Conservation (phyloP, 176 grass and related monocot species). For the Cenchrus americanus region DNA sequence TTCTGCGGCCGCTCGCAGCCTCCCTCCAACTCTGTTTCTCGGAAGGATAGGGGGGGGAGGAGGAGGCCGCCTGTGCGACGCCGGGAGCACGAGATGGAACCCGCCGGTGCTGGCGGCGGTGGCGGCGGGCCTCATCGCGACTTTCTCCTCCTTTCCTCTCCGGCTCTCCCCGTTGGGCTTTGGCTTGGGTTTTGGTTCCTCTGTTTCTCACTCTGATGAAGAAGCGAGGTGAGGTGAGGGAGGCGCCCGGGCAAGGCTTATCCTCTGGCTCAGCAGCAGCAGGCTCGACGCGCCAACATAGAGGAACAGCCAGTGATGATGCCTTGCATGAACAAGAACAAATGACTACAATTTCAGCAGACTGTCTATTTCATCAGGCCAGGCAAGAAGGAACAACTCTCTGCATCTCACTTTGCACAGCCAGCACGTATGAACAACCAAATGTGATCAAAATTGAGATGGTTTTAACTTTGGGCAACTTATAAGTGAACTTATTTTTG, state of each 20-base stretch:
- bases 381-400: too few species aligned
- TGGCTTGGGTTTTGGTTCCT: neutral
- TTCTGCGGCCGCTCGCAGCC: neutral
- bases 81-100: constrained; percentile 32
- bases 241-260: neutral
- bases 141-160: neutral
- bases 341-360: too few species aligned
- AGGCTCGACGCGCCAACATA: too few species aligned
- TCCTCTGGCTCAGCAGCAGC: neutral
- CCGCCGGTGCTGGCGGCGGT: constrained; percentile 20
- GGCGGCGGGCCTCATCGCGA: constrained; percentile 20
- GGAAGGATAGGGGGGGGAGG: neutral
- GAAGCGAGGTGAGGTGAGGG: neutral
- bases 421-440: too few species aligned
- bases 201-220: neutral
- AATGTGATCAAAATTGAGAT: too few species aligned
- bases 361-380: too few species aligned
- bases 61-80: constrained; percentile 22
- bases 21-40: neutral
- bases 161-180: neutral
- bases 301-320: too few species aligned
- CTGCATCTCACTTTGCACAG: too few species aligned
- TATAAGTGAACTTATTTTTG: too few species aligned
- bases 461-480: too few species aligned
- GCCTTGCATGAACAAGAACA: too few species aligned